Base-by-base conservation (phyloP, 2,329 filamentous ascomycete species). In the Lecanicillium sp. region DNA sequence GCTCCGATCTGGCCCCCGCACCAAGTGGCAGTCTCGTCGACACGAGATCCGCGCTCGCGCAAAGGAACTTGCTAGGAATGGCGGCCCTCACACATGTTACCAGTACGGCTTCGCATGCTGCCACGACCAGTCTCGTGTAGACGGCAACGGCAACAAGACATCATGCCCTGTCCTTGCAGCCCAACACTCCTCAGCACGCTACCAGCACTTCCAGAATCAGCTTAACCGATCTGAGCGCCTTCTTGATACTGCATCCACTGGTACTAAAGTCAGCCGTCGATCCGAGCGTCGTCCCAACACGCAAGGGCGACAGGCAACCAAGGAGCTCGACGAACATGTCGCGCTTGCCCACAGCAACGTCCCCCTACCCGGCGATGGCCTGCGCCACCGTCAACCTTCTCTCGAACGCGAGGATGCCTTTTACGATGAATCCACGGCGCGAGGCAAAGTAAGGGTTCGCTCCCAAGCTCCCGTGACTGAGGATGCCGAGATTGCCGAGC, bases 351-450 rank as follows among this genome's bases (percentile, higher is more conserved):
- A 49, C 14, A 59, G 57, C 41, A 45, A 50, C 29, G 43, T 59
- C n/a, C 49, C 51, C n/a, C 52, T 65, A 3, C 63, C 63, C 3
- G 54, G 58, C 22, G 64, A 67, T 42, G 42, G 50, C 27, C 48
- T 45, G 12, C 52, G 54, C 12, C 54, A 59, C 18, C 57, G 62
- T 8, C 54, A 52, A 8, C 67, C 67, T 2, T 60, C 58, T 1
- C 57, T 71, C 16, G 66, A 68, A 44, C 55, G 68, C 9, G 60
- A 71, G 46, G 65, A 68, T 31, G 68, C 68, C 5, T 71, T 71
- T 29, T 55, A 61, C 32, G 64, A 67, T 33, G 52, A 54, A 4
- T 53, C 53, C 15, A 68, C 64, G 0, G 45, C 54, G 36, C 66
- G 60, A 51, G 46, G 45, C 31, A 51, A 51, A 33, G 48, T 57